These are phyloP conservation scores for Choiromyces venosus DNA, from an alignment of 495 filamentous ascomycete genomes.

Conservation along the genomic window DNA sequence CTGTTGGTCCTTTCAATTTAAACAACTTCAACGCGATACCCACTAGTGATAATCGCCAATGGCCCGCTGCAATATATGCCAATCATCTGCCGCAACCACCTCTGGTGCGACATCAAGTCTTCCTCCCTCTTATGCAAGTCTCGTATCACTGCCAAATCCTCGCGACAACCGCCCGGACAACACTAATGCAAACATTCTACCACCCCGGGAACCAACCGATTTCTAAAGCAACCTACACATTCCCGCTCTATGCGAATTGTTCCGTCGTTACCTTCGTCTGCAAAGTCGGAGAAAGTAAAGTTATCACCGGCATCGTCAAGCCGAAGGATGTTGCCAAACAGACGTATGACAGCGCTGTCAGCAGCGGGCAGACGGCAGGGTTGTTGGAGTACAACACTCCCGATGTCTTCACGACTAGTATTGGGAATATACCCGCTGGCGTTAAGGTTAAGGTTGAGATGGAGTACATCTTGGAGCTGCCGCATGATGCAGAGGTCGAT, in stretches of 20 bases:
- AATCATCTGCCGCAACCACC: not conserved
- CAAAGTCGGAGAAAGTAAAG: slow-evolving; percentile 47
- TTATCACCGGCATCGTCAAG: slow-evolving; percentile 56
- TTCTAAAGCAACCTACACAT: slow-evolving; percentile 55
- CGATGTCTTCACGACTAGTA: slow-evolving; percentile 58
- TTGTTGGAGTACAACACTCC: slow-evolving; percentile 56
- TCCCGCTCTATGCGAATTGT: slow-evolving; percentile 62
- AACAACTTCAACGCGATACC: not conserved
- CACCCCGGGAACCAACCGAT: slow-evolving; percentile 50
- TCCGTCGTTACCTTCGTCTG: slow-evolving; percentile 59
- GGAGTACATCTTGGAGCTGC: slow-evolving; percentile 59
- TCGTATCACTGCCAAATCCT: slow-evolving; percentile 52
- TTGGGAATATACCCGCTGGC: slow-evolving; percentile 58
- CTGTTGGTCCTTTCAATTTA: not conserved
- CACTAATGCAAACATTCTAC: slow-evolving; percentile 56
- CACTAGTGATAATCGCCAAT: not conserved
- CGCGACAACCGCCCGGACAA: slow-evolving; percentile 53
- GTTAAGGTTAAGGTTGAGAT: slow-evolving; percentile 54
- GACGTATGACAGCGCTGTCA: slow-evolving; percentile 52
- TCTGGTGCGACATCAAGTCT: slow-evolving; percentile 20
- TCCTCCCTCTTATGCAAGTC: slow-evolving; percentile 54
- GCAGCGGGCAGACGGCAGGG: slow-evolving; percentile 54
- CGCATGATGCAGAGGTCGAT: slow-evolving; percentile 57
- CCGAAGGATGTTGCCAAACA: slow-evolving; percentile 53
- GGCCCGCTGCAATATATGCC: not conserved